Evolutionary conservation across 2,329 filamentous ascomycete species (phyloP).

Genomic region (Diaporthe citri): DNA sequence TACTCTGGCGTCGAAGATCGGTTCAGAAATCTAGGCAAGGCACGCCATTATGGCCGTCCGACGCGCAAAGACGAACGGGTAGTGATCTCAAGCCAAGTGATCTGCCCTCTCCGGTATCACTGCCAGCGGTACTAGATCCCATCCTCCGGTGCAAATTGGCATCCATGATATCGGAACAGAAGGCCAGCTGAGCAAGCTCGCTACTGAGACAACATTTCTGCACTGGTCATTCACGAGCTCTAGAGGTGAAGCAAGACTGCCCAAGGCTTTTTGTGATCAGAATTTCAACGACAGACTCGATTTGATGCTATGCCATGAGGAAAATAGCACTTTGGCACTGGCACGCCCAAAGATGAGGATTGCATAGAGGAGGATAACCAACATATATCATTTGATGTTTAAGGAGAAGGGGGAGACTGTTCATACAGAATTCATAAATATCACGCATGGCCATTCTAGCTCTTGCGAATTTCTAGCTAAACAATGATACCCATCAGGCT

Average conservation of each 20-base stretch:
- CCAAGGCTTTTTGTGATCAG: too few species aligned
- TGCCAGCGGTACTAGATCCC: neutral
- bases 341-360: neutral
- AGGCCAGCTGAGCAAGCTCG: neutral
- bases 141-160: neutral
- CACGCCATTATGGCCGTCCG: neutral
- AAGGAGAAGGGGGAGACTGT: neutral
- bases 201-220: neutral
- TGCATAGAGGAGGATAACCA: neutral
- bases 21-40: neutral
- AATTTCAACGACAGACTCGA: too few species aligned
- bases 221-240: neutral
- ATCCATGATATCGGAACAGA: neutral
- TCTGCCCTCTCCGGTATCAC: neutral
- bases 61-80: too few species aligned
- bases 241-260: too few species aligned
- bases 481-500: conserved; percentile 15
- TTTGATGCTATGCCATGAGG: neutral
- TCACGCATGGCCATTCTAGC: neutral
- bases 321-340: conserved; percentile 5
- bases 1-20: neutral
- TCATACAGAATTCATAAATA: neutral
- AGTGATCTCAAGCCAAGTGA: neutral
- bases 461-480: neutral
- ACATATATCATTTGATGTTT: neutral